These are phyloP conservation scores for Didymella sp. DNA, from an alignment of 2,329 filamentous ascomycete species.

Conservation along the genomic window DNA sequence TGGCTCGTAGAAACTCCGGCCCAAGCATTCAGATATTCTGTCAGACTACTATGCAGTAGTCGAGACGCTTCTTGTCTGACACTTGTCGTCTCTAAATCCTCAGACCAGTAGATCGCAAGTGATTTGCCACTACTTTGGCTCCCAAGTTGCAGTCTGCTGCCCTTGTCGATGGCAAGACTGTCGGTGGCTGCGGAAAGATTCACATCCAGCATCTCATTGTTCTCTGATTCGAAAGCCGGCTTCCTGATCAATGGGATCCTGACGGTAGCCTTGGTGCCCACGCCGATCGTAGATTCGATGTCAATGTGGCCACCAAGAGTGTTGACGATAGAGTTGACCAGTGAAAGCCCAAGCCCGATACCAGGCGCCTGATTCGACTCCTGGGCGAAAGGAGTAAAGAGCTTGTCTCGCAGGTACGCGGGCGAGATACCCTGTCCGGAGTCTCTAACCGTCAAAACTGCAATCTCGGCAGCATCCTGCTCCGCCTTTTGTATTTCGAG, in stretches of 20 bases:
- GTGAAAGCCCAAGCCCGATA: constrained; percentile 30
- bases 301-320: constrained; percentile 27
- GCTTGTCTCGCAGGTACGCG: constrained; percentile 27
- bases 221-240: constrained; percentile 1
- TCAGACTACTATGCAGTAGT: constrained; percentile 13
- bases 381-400: constrained; percentile 33
- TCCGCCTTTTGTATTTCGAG: constrained; percentile 50
- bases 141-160: not conserved
- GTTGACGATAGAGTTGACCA: constrained; percentile 29
- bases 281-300: constrained; percentile 15
- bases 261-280: constrained; percentile 15
- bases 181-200: too few relatives aligned
- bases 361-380: constrained; percentile 29
- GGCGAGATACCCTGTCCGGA: constrained; percentile 32
- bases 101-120: constrained; percentile 1
- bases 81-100: not conserved
- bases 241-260: constrained; percentile 8
- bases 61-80: constrained; percentile 4
- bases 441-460: constrained; percentile 39
- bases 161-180: not conserved
- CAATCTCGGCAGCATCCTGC: constrained; percentile 47
- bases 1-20: constrained; percentile 15
- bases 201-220: not conserved
- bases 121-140: not conserved
- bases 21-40: constrained; percentile 28